Conservation (phyloP, 116 monocot genomes). For the Papilionanthe hybrid region DNA sequence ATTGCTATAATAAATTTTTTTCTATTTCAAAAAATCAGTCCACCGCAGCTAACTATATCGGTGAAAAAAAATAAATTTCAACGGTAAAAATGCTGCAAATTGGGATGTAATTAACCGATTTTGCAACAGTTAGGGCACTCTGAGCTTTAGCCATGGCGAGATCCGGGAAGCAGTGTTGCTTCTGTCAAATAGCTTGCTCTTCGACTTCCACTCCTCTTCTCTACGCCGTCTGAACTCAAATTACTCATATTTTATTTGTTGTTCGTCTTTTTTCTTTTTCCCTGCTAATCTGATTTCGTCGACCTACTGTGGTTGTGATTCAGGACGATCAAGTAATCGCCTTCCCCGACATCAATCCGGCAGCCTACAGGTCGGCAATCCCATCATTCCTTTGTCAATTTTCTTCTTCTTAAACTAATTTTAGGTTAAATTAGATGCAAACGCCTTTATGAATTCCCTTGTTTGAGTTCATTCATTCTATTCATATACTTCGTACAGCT, state of each 20-base stretch:
- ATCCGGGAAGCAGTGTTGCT: conserved; percentile 2
- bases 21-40: too few species aligned
- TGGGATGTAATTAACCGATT: neutral
- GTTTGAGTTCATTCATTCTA: neutral
- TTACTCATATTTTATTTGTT: neutral
- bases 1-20: too few species aligned
- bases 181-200: conserved; percentile 16
- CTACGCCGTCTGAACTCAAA: conserved; percentile 7
- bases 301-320: neutral
- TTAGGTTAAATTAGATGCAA: neutral
- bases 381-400: too few species aligned
- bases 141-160: conserved; percentile 4
- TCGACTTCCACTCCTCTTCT: conserved; percentile 15
- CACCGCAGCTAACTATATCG: too few species aligned
- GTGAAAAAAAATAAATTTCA: too few species aligned
- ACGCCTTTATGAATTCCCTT: neutral
- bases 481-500: neutral
- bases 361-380: conserved; percentile 40
- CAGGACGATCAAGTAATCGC: conserved; percentile 47
- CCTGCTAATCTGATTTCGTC: neutral
- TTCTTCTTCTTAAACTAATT: neutral
- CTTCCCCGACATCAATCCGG: conserved; percentile 44
- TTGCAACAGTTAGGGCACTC: neutral
- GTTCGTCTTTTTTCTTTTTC: neutral
- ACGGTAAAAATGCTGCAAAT: too few species aligned